A percentile compares a stretch with the other conserved stretches of the same genome.
Evolutionary conservation across 257 asterid genomes (phyloP).

Genomic region (Rauvolfia tetraphylla): DNA sequence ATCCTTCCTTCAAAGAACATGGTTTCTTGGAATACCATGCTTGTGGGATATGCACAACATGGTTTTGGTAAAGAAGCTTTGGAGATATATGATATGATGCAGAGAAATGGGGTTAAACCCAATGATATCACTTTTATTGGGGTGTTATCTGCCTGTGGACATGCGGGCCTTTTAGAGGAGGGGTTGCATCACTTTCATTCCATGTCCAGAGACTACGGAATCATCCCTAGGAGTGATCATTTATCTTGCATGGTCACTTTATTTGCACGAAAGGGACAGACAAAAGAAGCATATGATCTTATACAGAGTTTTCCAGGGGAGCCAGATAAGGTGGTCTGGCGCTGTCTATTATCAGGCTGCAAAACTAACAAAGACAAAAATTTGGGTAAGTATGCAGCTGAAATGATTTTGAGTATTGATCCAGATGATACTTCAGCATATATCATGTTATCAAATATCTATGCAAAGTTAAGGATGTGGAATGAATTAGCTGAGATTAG

Average conservation of each 20-base stretch:
- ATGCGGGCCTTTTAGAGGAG: conserved; percentile 56
- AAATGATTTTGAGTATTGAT: conserved; percentile 51
- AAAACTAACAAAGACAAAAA: conserved; percentile 42
- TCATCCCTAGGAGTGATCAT: conserved; percentile 60
- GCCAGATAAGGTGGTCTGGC: conserved; percentile 70
- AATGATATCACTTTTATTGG: conserved; percentile 58
- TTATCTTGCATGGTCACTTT: conserved; percentile 65
- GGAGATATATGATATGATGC: conserved; percentile 55
- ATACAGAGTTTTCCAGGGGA: conserved; percentile 34
- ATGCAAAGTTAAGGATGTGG: conserved; percentile 72
- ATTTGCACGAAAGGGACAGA: conserved; percentile 59
- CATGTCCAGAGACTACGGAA: conserved; percentile 47
- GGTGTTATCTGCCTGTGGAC: conserved; percentile 68
- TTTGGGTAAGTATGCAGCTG: conserved; percentile 60
- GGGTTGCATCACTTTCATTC: conserved; percentile 53
- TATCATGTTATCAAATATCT: conserved; percentile 61
- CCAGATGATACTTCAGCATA: conserved; percentile 67
- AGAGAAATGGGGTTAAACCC: conserved; percentile 39
- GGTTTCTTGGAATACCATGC: conserved; percentile 78
- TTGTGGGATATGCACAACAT: conserved; percentile 71
- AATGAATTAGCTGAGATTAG: conserved; percentile 58
- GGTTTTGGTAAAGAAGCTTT: conserved; percentile 70
- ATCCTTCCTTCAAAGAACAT: conserved; percentile 46
- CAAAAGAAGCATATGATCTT: conserved; percentile 52
- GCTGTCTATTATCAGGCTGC: conserved; percentile 71